phyloP scores from a whole-genome alignment of 768 basidiomycete species.

The Suillus alpinus region DNA sequence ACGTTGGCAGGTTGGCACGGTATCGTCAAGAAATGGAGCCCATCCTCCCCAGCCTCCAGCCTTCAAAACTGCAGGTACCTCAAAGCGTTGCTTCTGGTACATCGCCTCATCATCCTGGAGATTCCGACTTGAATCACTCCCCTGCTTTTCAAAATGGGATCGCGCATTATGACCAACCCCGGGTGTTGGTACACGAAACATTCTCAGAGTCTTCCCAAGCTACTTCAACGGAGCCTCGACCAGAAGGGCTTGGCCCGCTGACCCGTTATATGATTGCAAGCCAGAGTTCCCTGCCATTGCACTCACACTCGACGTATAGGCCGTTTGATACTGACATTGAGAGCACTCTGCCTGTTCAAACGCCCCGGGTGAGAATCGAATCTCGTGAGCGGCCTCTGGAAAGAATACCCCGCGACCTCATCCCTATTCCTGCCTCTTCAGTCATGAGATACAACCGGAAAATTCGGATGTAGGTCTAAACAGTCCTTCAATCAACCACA shows the following conservation, averaged over 20 bases:
- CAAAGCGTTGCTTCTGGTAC: neutral
- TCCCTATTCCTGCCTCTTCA: neutral
- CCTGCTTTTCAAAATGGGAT: neutral
- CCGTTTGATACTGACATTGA: neutral
- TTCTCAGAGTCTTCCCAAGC: neutral
- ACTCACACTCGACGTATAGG: neutral
- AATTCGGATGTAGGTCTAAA: slow-evolving; percentile 4
- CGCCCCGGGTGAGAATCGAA: neutral
- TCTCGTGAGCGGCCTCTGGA: neutral
- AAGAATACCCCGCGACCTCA: neutral
- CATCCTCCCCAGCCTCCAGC: neutral
- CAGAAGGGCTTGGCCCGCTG: neutral
- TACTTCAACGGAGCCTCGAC: neutral
- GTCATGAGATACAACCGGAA: slow-evolving; percentile 6
- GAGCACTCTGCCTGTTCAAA: neutral
- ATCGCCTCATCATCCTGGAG: neutral
- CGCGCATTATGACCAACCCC: neutral
- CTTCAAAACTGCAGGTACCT: neutral
- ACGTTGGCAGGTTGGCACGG: neutral
- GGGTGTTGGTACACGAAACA: neutral
- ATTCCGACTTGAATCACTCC: neutral
- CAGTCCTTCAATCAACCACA: neutral
- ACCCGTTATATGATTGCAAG: neutral
- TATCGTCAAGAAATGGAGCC: neutral
- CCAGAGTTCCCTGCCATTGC: neutral